Base-by-base conservation (phyloP, 768 basidiomycete genomes). In the Sutorius australiensis region DNA sequence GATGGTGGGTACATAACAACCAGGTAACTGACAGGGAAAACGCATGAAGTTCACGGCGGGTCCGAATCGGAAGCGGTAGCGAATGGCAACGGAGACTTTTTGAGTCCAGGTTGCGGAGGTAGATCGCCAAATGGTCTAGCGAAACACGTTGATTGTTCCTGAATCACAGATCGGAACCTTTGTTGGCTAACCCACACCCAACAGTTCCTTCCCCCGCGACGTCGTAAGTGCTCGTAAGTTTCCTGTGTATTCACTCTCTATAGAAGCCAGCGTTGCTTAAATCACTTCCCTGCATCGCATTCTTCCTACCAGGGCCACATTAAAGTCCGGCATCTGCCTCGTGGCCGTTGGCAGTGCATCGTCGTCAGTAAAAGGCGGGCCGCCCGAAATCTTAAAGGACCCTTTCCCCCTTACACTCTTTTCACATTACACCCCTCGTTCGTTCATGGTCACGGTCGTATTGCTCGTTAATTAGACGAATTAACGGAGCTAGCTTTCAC, bases 371-470 rank as follows among this genome's bases (percentile, higher is more conserved):
- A 66, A 65, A 56, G 49, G 55, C 34, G 49, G 48, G 59, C 42
- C 33, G 24, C 37, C 17, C n/a, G 13, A 48, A 38, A 34, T 34
- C 32, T 43, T 53, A 40, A 54, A 55, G 39, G 31, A 38, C 47
- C 48, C 21, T 47, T 28, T 19, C 43, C 50, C 47, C 46, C 45
- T 49, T 53, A 21, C 52, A 30, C 49, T 49, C 48, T 17, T 51
- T 56, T 51, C 33, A 28, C 44, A 31, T 48, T 38, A 4, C 24
- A 24, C 24, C 53, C 28, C 41, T 41, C 53, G 21, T 38, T 54
- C 53, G 41, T 62, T 62, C 53, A 61, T 62, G 60, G 50, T 58
- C 53, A 56, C 53, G 48, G 33, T 50, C 54, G 36, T 37, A 41
- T 56, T 51, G 36, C 24, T 46, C 28, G 37, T 34, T 38, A n/a